A percentile compares a stretch with the other conserved stretches of the same genome.
These are phyloP conservation scores for Ceratobasidium sp. DNA, from an alignment of 1,284 basidiomycete species.

Conservation along the genomic window DNA sequence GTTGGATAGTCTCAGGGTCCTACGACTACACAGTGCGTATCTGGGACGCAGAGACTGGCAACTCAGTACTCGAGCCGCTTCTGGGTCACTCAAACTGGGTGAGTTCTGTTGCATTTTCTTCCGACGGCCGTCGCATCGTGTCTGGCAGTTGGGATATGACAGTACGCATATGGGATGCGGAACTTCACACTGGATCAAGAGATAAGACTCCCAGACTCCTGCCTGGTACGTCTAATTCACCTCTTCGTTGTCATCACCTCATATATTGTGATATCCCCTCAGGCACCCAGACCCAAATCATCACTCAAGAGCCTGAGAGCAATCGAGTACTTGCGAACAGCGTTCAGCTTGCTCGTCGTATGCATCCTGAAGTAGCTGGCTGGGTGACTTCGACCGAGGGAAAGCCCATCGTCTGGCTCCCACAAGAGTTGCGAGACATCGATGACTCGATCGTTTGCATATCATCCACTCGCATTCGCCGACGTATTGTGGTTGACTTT, in stretches of 20 bases:
- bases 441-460: not conserved
- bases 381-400: conserved; percentile 13
- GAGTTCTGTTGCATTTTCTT: not conserved
- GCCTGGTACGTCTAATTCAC: not conserved
- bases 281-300: not conserved
- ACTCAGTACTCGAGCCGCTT: not conserved
- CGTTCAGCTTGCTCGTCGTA: not conserved
- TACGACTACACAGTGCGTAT: conserved; percentile 41
- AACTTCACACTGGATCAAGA: not conserved
- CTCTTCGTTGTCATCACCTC: not conserved
- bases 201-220: not conserved
- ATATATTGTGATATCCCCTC: not conserved
- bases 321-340: not conserved
- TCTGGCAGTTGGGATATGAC: not conserved
- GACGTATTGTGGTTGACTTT: not conserved
- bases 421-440: not conserved
- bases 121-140: not conserved
- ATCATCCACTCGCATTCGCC: not conserved
- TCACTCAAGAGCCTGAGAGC: not conserved
- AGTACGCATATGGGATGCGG: not conserved
- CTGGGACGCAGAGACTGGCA: conserved; percentile 38
- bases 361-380: not conserved
- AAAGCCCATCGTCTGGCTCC: not conserved
- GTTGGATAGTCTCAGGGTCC: conserved; percentile 39
- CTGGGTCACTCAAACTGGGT: not conserved